phyloP scores from a whole-genome alignment of 108 stramenopile species.

The Parietichytrium sp. region DNA sequence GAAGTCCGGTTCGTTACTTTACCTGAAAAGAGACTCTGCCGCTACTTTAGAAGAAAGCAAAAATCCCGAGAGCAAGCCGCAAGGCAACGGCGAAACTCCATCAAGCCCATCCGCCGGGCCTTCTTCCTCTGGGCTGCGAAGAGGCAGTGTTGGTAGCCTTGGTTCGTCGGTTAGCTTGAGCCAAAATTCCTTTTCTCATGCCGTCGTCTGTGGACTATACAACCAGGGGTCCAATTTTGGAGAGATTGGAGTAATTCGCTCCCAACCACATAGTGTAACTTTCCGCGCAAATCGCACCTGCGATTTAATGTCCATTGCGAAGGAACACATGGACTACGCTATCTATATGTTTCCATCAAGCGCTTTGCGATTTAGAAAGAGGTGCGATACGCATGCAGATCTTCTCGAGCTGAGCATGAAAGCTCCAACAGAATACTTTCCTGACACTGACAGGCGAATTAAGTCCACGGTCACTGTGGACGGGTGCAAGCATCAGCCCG shows the following conservation, averaged over 20 bases:
- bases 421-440: background rate
- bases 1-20: no score
- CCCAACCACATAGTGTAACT: background rate
- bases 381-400: background rate
- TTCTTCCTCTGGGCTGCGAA: no score
- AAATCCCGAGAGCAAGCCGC: no score
- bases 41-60: no score
- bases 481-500: background rate
- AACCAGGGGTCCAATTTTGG: slow-evolving; percentile 30
- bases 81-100: background rate
- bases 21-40: no score
- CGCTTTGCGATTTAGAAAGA: background rate
- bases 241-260: background rate
- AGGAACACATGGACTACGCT: slow-evolving; percentile 28
- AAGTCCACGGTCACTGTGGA: background rate
- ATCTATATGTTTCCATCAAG: slow-evolving; percentile 21
- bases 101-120: no score
- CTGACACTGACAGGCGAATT: background rate
- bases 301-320: background rate
- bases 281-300: slow-evolving; percentile 27
- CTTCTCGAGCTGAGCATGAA: background rate
- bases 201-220: background rate
- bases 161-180: background rate
- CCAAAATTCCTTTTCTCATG: background rate
- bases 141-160: no score